Evolutionary conservation across 2,329 filamentous ascomycete species (phyloP), one percentile per base, ranked within the genome.

Genomic region (Botrytis pseudocinerea): DNA sequence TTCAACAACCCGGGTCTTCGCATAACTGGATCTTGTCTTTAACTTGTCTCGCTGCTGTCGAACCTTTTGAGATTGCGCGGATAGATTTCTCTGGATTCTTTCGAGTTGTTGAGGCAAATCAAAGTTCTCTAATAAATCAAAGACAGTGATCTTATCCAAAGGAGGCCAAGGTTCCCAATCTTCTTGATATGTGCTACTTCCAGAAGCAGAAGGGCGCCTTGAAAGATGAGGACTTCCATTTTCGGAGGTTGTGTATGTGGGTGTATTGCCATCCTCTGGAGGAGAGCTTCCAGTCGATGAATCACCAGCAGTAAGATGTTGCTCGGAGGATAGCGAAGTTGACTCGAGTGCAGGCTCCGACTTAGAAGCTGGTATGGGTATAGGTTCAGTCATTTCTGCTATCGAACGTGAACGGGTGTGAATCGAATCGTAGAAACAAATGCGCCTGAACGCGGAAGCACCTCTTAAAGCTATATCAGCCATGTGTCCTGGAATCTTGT

Each of bases 101-200:
- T 98, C 96, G 32, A 99, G 87, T 78, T 95, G 93, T 79, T 97
- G 93, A 1, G 94, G 92, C 46, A 99, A 86, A 9, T 95, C 93
- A 76, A 99, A 90, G 81, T 98, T 98, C 83, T 98, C 95, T 77
- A 99, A 88, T 66, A 99, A 87, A 80, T 99, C 96, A 79, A 99
- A 94, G 73, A 98, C 90, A 57, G 93, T 95, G 71, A 99, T 86
- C 69, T 94, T 92, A 82, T 99, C 96, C 38, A 98, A 85, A 0
- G 95, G 95, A 16, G 95, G 93, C 75, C 97, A 92, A 35, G 90
- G 86, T 75, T 97, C 94, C 88, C 93, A 96, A 80, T 95, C 94
- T 78, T 96, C 93, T 73, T 96, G 93, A 79, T 94, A 94, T n/a
- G 90, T 91, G 81, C 91, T 94, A 82, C 91, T 94, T 66, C 89